Percentiles rank a stretch among this genome's conserved stretches.
Conservation (phyloP, 169 alveolate genomes). For the Plasmodium malariae region DNA sequence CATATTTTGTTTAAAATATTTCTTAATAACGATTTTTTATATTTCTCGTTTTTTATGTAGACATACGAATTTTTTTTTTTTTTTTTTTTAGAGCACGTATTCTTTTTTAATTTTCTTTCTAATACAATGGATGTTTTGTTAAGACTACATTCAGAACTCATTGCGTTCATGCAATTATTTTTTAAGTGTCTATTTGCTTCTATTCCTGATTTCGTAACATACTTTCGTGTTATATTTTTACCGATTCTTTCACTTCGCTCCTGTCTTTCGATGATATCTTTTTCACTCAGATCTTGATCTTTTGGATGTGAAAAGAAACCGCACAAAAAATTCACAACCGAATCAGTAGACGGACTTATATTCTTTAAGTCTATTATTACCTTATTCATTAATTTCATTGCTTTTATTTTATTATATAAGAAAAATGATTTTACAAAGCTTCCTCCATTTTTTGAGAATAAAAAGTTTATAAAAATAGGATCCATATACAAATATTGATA, state of each 20-base stretch:
- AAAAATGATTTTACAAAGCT: constrained; percentile 27
- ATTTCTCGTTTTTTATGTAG: constrained; percentile 34
- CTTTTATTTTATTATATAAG: constrained; percentile 31
- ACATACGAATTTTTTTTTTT: constrained; percentile 3
- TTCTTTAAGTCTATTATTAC: constrained; percentile 20
- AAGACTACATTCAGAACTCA: neutral
- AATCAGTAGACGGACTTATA: constrained; percentile 32
- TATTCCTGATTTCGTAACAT: neutral
- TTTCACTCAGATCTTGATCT: neutral
- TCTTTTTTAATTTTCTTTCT: neutral
- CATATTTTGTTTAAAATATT: constrained; percentile 62
- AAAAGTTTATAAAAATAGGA: constrained; percentile 15
- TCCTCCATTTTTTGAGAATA: constrained; percentile 52
- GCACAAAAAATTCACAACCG: constrained; percentile 31
- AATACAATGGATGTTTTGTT: neutral
- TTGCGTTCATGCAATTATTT: neutral
- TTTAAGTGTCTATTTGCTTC: neutral
- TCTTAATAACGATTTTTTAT: constrained; percentile 23
- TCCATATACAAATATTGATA: constrained; percentile 42
- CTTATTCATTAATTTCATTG: constrained; percentile 55
- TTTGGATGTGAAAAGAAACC: constrained; percentile 29
- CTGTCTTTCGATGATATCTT: neutral
- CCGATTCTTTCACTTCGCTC: neutral
- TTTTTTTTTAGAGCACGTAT: neutral
- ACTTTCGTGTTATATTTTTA: neutral